Percentiles rank a stretch among this genome's conserved stretches.
Conservation (phyloP, 2,329 filamentous ascomycete species). For the Alternaria atra region DNA sequence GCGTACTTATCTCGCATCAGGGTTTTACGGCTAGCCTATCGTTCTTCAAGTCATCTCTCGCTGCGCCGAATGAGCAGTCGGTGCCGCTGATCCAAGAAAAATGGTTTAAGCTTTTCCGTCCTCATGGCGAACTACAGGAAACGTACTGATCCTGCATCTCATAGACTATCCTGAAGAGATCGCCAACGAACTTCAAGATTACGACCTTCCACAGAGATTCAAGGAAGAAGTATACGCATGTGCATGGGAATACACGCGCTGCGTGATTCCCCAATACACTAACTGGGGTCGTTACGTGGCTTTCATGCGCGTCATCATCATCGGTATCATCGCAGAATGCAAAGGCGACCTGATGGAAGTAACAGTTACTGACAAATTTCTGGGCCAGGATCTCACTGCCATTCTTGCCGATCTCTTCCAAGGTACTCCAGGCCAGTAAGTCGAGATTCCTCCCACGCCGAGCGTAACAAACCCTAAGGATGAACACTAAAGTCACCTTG, state of each 20-base stretch:
- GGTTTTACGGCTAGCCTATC: too few relatives aligned
- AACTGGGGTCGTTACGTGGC: conserved; percentile 32
- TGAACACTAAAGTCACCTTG: too few relatives aligned
- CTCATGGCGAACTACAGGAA: too few relatives aligned
- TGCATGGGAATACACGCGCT: conserved; percentile 33
- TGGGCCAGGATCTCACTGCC: neutral
- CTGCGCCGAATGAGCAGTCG: too few relatives aligned
- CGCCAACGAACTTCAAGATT: neutral
- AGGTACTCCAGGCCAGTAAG: neutral
- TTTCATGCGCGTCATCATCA: conserved; percentile 29
- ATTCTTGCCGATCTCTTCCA: neutral
- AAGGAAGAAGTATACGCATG: conserved; percentile 25
- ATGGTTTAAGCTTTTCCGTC: too few relatives aligned
- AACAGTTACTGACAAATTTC: neutral
- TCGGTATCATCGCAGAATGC: conserved; percentile 31
- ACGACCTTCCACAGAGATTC: neutral
- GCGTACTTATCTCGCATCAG: too few relatives aligned
- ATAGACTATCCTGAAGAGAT: neutral
- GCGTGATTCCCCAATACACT: conserved; percentile 32
- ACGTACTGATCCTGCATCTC: too few relatives aligned
- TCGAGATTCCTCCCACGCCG: neutral
- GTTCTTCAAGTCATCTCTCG: too few relatives aligned
- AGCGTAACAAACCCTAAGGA: too few relatives aligned
- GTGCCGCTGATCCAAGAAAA: too few relatives aligned
- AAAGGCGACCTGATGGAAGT: conserved; percentile 23